These are phyloP conservation scores for Cadophora sp. DNA, from an alignment of 2,329 filamentous ascomycete genomes.

Conservation along the genomic window DNA sequence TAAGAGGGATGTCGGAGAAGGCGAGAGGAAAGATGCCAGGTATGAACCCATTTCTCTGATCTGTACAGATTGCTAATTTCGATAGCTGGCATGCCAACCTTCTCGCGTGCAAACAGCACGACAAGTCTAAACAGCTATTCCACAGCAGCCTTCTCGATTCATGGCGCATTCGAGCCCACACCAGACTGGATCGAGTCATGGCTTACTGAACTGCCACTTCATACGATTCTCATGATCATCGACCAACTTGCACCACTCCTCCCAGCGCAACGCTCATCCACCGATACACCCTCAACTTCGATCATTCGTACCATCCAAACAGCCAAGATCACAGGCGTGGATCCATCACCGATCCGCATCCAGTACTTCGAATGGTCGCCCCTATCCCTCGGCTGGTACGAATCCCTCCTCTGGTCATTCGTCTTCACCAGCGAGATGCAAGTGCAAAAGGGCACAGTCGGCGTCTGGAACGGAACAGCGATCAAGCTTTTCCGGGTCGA, in stretches of 20 bases:
- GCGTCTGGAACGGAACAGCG: constrained; percentile 90
- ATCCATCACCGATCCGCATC: constrained; percentile 75
- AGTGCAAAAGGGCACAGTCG: constrained; percentile 83
- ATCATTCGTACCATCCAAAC: constrained; percentile 62
- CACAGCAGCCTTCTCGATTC: constrained; percentile 60
- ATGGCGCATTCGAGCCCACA: constrained; percentile 77
- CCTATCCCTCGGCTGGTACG: constrained; percentile 91
- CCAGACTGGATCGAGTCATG: constrained; percentile 89
- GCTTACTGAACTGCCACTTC: constrained; percentile 89
- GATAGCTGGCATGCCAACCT: constrained; percentile 72
- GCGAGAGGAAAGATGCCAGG: constrained; percentile 90
- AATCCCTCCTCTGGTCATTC: constrained; percentile 91
- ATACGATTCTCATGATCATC: constrained; percentile 82
- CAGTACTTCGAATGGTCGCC: constrained; percentile 96
- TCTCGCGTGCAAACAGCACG: constrained; percentile 89
- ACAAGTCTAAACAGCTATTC: constrained; percentile 77
- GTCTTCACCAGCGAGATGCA: constrained; percentile 92
- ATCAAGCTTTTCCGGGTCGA: constrained; percentile 92
- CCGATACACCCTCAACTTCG: constrained; percentile 53
- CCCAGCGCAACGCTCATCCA: constrained; percentile 51
- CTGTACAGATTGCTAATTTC: constrained; percentile 26
- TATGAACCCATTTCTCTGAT: constrained; percentile 24
- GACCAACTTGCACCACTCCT: constrained; percentile 67
- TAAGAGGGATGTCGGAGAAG: constrained; percentile 96
- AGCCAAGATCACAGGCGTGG: constrained; percentile 73